Base-by-base conservation (phyloP, 768 basidiomycete genomes). In the Udeniomyces megalosporus region DNA sequence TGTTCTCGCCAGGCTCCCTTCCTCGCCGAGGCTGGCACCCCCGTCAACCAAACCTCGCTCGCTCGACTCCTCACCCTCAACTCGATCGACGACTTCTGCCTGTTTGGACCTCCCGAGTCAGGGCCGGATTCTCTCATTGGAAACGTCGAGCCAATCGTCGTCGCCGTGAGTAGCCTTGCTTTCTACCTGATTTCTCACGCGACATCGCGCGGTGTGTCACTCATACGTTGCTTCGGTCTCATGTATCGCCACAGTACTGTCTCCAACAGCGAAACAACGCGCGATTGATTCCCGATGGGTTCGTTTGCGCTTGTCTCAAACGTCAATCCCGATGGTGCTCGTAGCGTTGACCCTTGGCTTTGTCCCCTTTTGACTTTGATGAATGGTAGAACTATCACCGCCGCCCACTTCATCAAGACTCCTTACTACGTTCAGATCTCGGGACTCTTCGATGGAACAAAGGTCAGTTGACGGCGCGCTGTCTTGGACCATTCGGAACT, bases 391-490 rank as follows among this genome's bases (percentile, higher is more conserved):
- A 64, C 65, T 17, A 70, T 67, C 68, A 59, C 64, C 14, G 71
- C 74, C 31, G 76, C 75, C 8, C 76, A 77, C 68, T 77, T 76
- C 60, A 74, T 77, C 65, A 74, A 77, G 68, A 77, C 76, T 14
- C 74, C 74, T 34, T 17, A 47, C 17, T 62, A 77, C 67, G 72
- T 74, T 55, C 77, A 78, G 67, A 80, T 74, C 64, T 70, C 70
- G 15, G 82, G 84, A 45, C 57, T 78, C 60, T 84, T 71, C 45
- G 76, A 77, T 66, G 71, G 76, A 42, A 76, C 75, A 45, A 74
- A 71, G 38, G 38, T 42, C 10, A 8, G 38, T 42, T 8, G 38
- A 42, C 10, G n/a, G n/a, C n/a, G n/a, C n/a, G n/a, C n/a, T n/a
- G n/a, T n/a, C n/a, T n/a, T n/a, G n/a, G n/a, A n/a, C n/a, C n/a